phyloP scores from a whole-genome alignment of 1,284 basidiomycete species.

The Rhodotorula sp. region DNA sequence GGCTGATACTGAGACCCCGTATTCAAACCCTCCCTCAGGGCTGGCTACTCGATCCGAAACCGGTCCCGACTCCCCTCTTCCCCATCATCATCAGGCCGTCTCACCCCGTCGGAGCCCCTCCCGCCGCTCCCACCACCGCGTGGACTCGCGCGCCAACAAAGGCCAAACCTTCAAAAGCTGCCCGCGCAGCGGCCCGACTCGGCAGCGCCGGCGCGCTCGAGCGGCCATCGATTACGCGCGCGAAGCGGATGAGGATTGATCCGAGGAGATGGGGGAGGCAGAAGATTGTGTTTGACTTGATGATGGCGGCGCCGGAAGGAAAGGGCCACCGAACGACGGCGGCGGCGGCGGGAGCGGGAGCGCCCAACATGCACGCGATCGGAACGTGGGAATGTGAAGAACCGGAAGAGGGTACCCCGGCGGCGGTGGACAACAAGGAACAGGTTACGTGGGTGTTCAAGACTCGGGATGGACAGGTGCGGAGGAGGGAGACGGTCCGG shows the following conservation, averaged over 20 bases:
- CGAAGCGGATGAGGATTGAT: conserved; percentile 37
- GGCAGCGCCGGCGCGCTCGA: not conserved
- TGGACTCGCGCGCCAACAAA: conserved; percentile 32
- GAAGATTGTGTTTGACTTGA: conserved; percentile 20
- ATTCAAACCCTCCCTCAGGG: conserved; percentile 14
- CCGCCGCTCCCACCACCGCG: conserved; percentile 28
- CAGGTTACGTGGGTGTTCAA: conserved; percentile 38
- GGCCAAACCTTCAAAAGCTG: conserved; percentile 27
- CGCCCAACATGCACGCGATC: conserved; percentile 4
- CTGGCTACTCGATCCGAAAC: conserved; percentile 36
- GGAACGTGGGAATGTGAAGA: conserved; percentile 40
- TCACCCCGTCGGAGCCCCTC: conserved; percentile 24
- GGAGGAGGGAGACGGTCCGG: conserved; percentile 24
- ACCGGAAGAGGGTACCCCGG: not conserved
- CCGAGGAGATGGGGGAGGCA: conserved; percentile 30
- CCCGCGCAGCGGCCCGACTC: conserved; percentile 12
- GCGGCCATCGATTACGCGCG: conserved; percentile 8
- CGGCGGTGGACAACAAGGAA: not conserved
- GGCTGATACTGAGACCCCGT: not conserved
- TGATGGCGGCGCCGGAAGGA: not conserved
- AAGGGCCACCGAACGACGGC: not conserved
- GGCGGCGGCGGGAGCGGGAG: not conserved
- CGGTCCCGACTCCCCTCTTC: conserved; percentile 27
- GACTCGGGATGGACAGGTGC: conserved; percentile 24
- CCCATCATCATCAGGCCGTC: conserved; percentile 35